Percentiles rank a stretch among this genome's conserved stretches.
These are phyloP conservation scores for Begonia peltatifolia DNA, from an alignment of 306 rosid genomes.

Conservation along the genomic window DNA sequence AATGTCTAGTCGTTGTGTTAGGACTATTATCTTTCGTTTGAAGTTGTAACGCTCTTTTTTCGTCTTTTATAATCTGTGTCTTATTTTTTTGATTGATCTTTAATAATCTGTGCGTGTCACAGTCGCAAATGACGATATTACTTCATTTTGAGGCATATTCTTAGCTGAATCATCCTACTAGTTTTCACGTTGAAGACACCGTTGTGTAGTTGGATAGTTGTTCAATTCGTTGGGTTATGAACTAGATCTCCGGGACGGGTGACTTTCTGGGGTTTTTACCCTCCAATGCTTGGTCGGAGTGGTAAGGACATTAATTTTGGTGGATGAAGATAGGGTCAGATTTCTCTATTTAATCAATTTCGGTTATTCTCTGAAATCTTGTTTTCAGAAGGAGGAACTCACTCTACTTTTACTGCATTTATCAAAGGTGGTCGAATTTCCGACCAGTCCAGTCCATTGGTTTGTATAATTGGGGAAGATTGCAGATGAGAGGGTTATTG, in stretches of 20 bases:
- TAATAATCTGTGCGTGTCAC: too few relatives aligned
- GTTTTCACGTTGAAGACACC: constrained; percentile 20
- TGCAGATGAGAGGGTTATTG: not conserved
- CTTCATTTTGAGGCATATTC: constrained; percentile 12
- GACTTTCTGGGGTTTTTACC: constrained; percentile 39
- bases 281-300: constrained; percentile 40
- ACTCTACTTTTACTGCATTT: not conserved
- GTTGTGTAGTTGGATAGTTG: constrained; percentile 16
- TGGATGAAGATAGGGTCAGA: constrained; percentile 52
- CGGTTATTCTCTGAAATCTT: not conserved
- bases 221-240: too few relatives aligned
- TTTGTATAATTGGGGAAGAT: not conserved
- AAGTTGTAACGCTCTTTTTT: too few relatives aligned
- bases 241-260: too few relatives aligned
- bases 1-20: too few relatives aligned
- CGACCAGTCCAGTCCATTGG: not conserved
- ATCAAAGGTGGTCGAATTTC: not conserved
- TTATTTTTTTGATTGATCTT: too few relatives aligned
- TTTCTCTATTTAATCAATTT: not conserved
- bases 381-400: too few relatives aligned
- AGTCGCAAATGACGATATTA: too few relatives aligned
- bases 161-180: constrained; percentile 17
- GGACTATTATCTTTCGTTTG: too few relatives aligned
- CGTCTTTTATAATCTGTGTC: too few relatives aligned
- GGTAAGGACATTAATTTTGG: constrained; percentile 68